Conservation (phyloP, 495 filamentous ascomycete genomes). For the Aspergillus carlsbadensis region DNA sequence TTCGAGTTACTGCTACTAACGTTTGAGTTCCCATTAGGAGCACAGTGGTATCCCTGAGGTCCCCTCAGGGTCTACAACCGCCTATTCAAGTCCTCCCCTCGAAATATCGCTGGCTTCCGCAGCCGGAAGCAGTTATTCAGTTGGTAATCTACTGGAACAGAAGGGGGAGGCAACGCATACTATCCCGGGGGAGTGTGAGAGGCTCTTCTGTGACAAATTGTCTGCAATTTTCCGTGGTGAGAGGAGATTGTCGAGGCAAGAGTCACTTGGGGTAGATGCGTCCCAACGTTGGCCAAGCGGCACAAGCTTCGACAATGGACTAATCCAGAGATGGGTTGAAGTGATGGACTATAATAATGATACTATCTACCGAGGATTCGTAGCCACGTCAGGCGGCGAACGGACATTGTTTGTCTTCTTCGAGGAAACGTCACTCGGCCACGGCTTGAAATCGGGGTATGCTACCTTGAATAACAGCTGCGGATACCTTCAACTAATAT, state of each 20-base stretch:
- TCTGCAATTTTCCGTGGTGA: constrained; percentile 92
- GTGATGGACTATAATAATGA: constrained; percentile 88
- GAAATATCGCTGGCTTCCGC: constrained; percentile 61
- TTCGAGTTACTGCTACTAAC: too few species aligned
- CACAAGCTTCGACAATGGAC: constrained; percentile 26
- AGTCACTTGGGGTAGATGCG: constrained; percentile 78
- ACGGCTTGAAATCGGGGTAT: constrained; percentile 86
- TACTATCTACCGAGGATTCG: constrained; percentile 79
- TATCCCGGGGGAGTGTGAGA: constrained; percentile 99
- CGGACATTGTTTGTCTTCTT: constrained; percentile 88
- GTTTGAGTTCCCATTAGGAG: constrained; percentile 51
- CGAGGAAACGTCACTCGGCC: constrained; percentile 61
- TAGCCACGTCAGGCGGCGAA: constrained; percentile 60
- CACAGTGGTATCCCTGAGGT: constrained; percentile 98
- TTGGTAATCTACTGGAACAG: constrained; percentile 43
- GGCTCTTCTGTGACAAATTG: constrained; percentile 96
- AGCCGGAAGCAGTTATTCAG: constrained; percentile 53
- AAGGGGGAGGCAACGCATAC: constrained; percentile 88
- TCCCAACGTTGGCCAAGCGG: constrained; percentile 36
- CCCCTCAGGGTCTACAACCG: constrained; percentile 73
- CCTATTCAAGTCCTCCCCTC: constrained; percentile 80
- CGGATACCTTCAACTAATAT: constrained; percentile 14
- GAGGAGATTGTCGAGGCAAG: constrained; percentile 63
- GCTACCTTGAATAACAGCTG: constrained; percentile 18
- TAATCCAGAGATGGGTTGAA: constrained; percentile 64